Conservation (phyloP, 441 rosid genomes). For the Biscutella laevigata region DNA sequence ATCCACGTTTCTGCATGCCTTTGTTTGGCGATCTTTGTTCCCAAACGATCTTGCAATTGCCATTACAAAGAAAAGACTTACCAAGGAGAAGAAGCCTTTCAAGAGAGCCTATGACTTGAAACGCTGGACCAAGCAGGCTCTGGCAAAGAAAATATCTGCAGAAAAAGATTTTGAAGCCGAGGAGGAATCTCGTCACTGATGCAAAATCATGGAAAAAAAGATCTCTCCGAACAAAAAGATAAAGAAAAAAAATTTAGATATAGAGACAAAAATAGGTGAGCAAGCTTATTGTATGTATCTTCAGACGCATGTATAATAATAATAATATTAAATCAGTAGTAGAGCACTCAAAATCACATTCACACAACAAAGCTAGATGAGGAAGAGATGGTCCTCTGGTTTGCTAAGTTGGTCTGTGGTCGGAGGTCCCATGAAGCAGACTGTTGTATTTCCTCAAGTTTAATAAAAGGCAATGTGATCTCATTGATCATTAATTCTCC, state of each 20-base stretch:
- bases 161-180: slow-evolving; percentile 38
- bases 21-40: slow-evolving; percentile 61
- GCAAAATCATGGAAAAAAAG: slow-evolving; percentile 9
- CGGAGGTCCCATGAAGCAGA: slow-evolving; percentile 82
- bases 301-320: slow-evolving; percentile 11
- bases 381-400: slow-evolving; percentile 44
- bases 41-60: slow-evolving; percentile 81
- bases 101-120: slow-evolving; percentile 54
- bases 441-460: slow-evolving; percentile 59
- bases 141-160: slow-evolving; percentile 35
- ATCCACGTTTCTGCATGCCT: slow-evolving; percentile 67
- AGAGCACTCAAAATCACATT: slow-evolving; percentile 13
- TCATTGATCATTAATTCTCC: slow-evolving; percentile 87
- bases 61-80: slow-evolving; percentile 52
- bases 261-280: slow-evolving; percentile 8
- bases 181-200: slow-evolving; percentile 27
- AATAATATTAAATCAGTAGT: slow-evolving; percentile 4
- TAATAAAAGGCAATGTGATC: slow-evolving; percentile 63
- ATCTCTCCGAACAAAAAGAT: not conserved
- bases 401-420: slow-evolving; percentile 47
- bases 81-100: slow-evolving; percentile 53
- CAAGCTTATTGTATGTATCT: slow-evolving; percentile 18
- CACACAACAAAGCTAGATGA: slow-evolving; percentile 7
- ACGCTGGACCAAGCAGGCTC: slow-evolving; percentile 71
- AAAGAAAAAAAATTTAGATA: not conserved